These are phyloP conservation scores for Diplotaxis tenuifolia DNA, from an alignment of 345 rosid genomes.

Conservation along the genomic window DNA sequence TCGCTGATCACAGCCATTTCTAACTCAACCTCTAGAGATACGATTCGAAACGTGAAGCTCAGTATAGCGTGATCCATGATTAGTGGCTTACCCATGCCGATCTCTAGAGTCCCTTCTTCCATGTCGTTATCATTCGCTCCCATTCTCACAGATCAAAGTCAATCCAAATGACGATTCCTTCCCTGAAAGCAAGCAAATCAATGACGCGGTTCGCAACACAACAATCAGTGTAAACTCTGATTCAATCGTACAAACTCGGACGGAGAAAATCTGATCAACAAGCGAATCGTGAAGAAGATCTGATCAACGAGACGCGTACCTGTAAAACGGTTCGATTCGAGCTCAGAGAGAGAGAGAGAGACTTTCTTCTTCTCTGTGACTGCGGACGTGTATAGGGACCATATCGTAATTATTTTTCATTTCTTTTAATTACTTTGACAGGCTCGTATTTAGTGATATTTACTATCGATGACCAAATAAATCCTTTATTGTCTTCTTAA, in stretches of 20 bases:
- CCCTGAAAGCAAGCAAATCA: slow-evolving; percentile 15
- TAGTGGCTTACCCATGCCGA: slow-evolving; percentile 76
- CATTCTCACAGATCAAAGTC: slow-evolving; percentile 45
- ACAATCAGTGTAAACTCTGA: slow-evolving; percentile 3
- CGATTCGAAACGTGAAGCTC: background rate
- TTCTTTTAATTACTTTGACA: background rate
- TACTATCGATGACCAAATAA: background rate
- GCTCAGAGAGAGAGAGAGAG: slow-evolving; percentile 16
- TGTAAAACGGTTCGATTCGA: slow-evolving; percentile 11
- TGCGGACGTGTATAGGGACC: slow-evolving; percentile 9
- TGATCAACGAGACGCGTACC: slow-evolving; percentile 19
- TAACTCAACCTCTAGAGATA: background rate
- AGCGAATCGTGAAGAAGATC: background rate
- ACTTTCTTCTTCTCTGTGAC: slow-evolving; percentile 17
- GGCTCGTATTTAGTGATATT: background rate
- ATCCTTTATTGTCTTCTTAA: background rate
- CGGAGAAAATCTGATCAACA: background rate
- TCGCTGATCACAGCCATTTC: background rate
- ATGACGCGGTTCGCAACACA: background rate
- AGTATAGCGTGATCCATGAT: slow-evolving; percentile 5
- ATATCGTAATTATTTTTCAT: slow-evolving; percentile 18
- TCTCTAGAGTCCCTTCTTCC: slow-evolving; percentile 79
- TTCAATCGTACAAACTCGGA: slow-evolving; percentile 17
- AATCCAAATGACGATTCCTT: background rate
- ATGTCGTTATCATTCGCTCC: slow-evolving; percentile 39